Evolutionary conservation across 2,329 filamentous ascomycete species (phyloP).

Genomic region (Aureobasidium sp.): DNA sequence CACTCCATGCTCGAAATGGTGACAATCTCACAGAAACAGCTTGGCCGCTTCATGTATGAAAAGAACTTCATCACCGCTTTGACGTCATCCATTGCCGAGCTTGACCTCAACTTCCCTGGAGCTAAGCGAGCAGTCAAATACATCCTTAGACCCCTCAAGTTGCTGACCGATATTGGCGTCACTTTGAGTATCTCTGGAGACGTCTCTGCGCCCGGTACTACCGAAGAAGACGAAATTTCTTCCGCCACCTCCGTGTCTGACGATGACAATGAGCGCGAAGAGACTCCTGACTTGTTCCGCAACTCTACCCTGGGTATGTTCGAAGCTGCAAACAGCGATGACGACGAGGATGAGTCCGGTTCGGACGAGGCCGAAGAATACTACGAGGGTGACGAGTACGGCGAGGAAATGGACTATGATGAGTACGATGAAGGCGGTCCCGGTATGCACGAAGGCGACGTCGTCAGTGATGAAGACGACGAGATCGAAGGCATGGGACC

Average conservation of each 20-base stretch:
- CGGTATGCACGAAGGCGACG: conserved; percentile 72
- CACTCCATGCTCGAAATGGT: conserved; percentile 15
- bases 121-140: conserved; percentile 95
- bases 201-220: conserved; percentile 56
- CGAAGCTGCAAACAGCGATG: conserved; percentile 72
- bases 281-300: conserved; percentile 93
- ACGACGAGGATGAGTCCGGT: conserved; percentile 68
- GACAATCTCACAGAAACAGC: conserved; percentile 62
- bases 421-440: conserved; percentile 62
- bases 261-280: conserved; percentile 58
- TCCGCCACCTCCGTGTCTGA: conserved; percentile 87
- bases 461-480: conserved; percentile 81
- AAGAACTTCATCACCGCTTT: conserved; percentile 89
- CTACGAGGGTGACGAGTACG: conserved; percentile 82
- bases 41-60: conserved; percentile 95
- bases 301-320: conserved; percentile 95
- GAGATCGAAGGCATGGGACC: conserved; percentile 74
- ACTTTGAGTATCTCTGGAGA: conserved; percentile 76
- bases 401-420: conserved; percentile 87
- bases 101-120: conserved; percentile 89
- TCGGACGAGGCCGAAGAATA: conserved; percentile 60
- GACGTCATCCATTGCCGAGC: conserved; percentile 86
- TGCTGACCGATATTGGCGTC: conserved; percentile 80
- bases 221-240: conserved; percentile 77
- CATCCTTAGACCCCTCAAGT: conserved; percentile 82